Evolutionary conservation across 2,329 filamentous ascomycete species (phyloP), one percentile per base, ranked within the genome.

Genomic region (Trichoderma brevicompactum): DNA sequence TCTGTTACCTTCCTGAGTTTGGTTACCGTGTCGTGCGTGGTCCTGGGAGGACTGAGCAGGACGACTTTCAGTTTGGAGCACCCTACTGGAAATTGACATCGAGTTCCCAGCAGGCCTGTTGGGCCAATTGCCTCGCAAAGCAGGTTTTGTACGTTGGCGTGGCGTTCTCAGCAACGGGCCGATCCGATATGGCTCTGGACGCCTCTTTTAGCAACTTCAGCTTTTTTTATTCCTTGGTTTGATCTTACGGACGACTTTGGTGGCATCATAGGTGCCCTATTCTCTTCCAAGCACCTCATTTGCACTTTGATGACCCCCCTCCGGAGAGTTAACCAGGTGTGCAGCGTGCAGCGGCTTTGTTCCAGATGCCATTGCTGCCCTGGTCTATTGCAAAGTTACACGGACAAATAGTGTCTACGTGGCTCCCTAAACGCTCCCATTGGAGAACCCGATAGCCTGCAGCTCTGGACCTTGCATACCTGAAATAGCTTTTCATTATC

Each of bases 121-220:
- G 28, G 19, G 41, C 34, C 38, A n/a, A 19, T 48, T 54, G 49
- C 36, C 28, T 65, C 28, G 19, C 38, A 48, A 49, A 60, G 28
- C 43, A 19, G 17, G 32, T 40, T 23, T 17, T 23, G 32, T 19
- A 44, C 34, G 19, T 19, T 23, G 38, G 36, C 34, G 36, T 34
- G 28, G 44, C 48, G 23, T 56, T 12, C 38, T 46, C 52, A 52
- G 48, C 67, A 69, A 74, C 72, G 72, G 72, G 68, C 72, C 72
- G 72, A 70, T 73, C 72, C 72, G 71, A 69, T 56, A 60, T 62
- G 69, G 71, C 64, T 67, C 64, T 64, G 32, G 69, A 56, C 52
- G 36, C 55, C 46, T 44, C 50, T 62, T 69, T 60, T 66, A 50
- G 59, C 59, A 50, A 56, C 54, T 69, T 66, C 52, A 19, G 43